Percentiles rank a stretch among this genome's conserved stretches.
Evolutionary conservation across 2,329 filamentous ascomycete species (phyloP).

Genomic region (Xylaria sp.): DNA sequence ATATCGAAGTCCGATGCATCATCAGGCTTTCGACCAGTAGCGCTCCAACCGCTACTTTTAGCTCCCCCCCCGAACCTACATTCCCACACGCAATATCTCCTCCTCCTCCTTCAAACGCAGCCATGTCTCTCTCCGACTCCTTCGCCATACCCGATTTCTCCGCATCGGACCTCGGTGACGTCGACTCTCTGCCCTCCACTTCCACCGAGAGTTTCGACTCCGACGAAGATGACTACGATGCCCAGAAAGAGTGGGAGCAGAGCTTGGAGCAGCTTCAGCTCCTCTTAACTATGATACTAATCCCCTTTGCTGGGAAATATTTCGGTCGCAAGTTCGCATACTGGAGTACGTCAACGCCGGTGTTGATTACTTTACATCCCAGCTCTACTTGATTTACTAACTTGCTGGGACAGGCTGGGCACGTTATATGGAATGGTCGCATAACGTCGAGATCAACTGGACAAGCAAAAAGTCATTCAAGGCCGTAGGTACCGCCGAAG

Average conservation of each 20-base stretch:
- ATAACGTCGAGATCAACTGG: constrained; percentile 77
- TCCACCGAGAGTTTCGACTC: constrained; percentile 62
- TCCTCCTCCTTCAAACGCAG: constrained; percentile 45
- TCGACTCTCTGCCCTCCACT: constrained; percentile 73
- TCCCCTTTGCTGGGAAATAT: constrained; percentile 95
- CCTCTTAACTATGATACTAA: constrained; percentile 90
- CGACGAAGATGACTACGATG: constrained; percentile 78
- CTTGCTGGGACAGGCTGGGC: constrained; percentile 76
- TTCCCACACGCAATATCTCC: constrained; percentile 28
- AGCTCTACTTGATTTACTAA: constrained; percentile 22
- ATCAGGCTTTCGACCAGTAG: constrained; percentile 44
- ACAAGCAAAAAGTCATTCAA: constrained; percentile 73
- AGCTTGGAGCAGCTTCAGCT: constrained; percentile 94
- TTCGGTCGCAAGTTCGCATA: constrained; percentile 95
- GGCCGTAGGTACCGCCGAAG: constrained; percentile 71
- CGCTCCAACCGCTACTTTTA: constrained; percentile 38
- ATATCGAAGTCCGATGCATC: constrained; percentile 39
- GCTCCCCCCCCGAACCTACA: constrained; percentile 7
- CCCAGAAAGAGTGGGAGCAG: constrained; percentile 94
- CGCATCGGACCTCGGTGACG: constrained; percentile 64
- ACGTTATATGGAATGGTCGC: constrained; percentile 94
- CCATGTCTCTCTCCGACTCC: constrained; percentile 58
- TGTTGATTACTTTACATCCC: not conserved
- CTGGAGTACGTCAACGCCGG: constrained; percentile 77
- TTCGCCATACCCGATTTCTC: constrained; percentile 63